Evolutionary conservation across 257 asterid genomes (phyloP), one percentile per base, ranked within the genome.

Genomic region (Hygrophila difformis): DNA sequence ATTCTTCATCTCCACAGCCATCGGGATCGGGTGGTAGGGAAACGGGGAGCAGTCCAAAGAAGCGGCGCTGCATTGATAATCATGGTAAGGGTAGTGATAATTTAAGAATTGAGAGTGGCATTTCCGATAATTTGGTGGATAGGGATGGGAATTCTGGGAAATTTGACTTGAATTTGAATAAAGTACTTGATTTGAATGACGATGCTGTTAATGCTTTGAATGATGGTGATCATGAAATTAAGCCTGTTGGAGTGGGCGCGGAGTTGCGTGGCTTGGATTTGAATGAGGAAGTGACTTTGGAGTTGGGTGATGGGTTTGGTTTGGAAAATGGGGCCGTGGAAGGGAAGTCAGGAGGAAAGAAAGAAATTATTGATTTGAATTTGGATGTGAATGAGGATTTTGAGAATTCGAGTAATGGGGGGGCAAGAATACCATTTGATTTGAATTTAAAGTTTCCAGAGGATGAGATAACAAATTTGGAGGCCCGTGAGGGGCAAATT

Each of bases 381-480:
- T 28, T 84, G 68, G 84, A 74, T 47, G 93, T 50, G 20, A 70
- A 57, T 53, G 93, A 69, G 46, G 68, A 49, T 56, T 33, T 47
- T 19, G 81, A 56, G 45, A 38, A 58, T 34, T 62, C 51, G 49
- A 33, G 62, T 33, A 57, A 28, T 17, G 77, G 54, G 50, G 58
- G 56, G 47, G 73, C 57, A 48, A 67, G 59, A 13, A 70, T 55
- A 17, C 34, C 68, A 39, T 81, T 87, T 74, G 95, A 87, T 71
- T 78, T 87, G 77, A 87, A 87, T 78, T 74, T 87, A 48, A 76
- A 68, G 57, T 55, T 77, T 22, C 46, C 18, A 18, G 91, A 83
- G 57, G 86, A 75, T 20, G 97, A 65, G 49, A 64, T 23, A 53
- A 75, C 37, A 41, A 56, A 22, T 54, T 47, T 66, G 53, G 84